Conservation (phyloP, 331 rosid genomes). For the Quercus lobata region DNA sequence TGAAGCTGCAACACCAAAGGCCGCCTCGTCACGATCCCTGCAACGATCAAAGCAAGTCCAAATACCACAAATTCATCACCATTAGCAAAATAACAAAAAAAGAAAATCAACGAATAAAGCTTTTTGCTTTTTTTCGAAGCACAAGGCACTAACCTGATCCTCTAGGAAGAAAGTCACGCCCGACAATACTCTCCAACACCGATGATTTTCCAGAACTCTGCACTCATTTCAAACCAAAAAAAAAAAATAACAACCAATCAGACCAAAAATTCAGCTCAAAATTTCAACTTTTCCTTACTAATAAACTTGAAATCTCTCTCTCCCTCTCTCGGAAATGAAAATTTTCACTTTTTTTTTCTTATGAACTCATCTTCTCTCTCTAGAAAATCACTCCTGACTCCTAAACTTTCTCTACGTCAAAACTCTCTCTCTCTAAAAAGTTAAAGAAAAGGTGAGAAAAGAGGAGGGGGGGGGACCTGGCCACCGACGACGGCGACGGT, state of each 20-base stretch:
- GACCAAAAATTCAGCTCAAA: not conserved
- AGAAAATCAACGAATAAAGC: not conserved
- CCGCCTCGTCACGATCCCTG: constrained; percentile 92
- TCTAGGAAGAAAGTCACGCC: constrained; percentile 94
- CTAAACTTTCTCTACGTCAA: too few species aligned
- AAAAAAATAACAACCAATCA: not conserved
- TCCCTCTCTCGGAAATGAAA: not conserved
- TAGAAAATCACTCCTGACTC: not conserved
- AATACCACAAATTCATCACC: not conserved
- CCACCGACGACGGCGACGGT: constrained; percentile 95
- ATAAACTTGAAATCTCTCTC: not conserved
- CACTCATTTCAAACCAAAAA: constrained; percentile 11
- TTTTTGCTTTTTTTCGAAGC: not conserved
- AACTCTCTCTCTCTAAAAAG: not conserved
- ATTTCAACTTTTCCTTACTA: too few species aligned
- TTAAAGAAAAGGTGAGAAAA: not conserved
- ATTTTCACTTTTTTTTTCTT: too few species aligned
- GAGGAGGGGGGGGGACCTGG: constrained; percentile 47
- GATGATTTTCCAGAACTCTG: constrained; percentile 99
- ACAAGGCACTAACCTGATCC: constrained; percentile 64
- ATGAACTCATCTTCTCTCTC: not conserved
- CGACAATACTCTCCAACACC: constrained; percentile 86
- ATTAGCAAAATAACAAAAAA: not conserved
- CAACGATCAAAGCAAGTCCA: constrained; percentile 15
- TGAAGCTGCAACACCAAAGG: constrained; percentile 96